Evolutionary conservation across 2,329 filamentous ascomycete genomes (phyloP).

Genomic region (Epichloe coenophiala): DNA sequence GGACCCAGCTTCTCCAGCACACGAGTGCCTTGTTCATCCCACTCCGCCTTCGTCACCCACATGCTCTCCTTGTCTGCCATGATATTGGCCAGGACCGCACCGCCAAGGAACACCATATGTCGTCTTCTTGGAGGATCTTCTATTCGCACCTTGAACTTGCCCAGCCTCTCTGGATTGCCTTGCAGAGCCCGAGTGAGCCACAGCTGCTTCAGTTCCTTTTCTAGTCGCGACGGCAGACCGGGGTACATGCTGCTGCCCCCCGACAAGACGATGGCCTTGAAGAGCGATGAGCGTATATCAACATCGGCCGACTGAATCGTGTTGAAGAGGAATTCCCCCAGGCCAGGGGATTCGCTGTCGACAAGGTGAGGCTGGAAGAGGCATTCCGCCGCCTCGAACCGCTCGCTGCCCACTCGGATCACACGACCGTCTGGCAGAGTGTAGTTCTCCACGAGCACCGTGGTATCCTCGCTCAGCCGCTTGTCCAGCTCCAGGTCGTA

Average conservation of each 20-base stretch:
- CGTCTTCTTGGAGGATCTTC: constrained; percentile 90
- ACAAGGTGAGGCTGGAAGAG: constrained; percentile 97
- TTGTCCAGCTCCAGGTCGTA: constrained; percentile 97
- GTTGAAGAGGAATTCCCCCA: constrained; percentile 98
- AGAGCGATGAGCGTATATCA: constrained; percentile 83
- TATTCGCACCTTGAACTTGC: constrained; percentile 99
- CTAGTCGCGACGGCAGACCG: constrained; percentile 79
- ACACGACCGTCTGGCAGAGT: constrained; percentile 92
- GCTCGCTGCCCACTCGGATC: constrained; percentile 89
- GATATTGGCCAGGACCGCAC: constrained; percentile 92
- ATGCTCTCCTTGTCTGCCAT: constrained; percentile 98
- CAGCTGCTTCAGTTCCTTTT: constrained; percentile 97
- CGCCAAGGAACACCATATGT: constrained; percentile 99
- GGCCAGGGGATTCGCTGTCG: constrained; percentile 91
- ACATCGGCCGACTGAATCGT: constrained; percentile 95
- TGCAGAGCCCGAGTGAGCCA: constrained; percentile 88
- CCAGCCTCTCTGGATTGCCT: constrained; percentile 83
- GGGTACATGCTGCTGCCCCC: constrained; percentile 99
- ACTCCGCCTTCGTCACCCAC: constrained; percentile 97
- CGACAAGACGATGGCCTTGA: constrained; percentile 93
- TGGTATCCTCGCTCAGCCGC: constrained; percentile 91
- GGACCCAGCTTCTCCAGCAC: constrained; percentile 87
- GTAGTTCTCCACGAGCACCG: constrained; percentile 92
- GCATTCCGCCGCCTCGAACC: constrained; percentile 96
- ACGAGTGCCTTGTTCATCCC: constrained; percentile 80